Base-by-base conservation (phyloP, 2,329 filamentous ascomycete genomes). In the Cadophora gregata region DNA sequence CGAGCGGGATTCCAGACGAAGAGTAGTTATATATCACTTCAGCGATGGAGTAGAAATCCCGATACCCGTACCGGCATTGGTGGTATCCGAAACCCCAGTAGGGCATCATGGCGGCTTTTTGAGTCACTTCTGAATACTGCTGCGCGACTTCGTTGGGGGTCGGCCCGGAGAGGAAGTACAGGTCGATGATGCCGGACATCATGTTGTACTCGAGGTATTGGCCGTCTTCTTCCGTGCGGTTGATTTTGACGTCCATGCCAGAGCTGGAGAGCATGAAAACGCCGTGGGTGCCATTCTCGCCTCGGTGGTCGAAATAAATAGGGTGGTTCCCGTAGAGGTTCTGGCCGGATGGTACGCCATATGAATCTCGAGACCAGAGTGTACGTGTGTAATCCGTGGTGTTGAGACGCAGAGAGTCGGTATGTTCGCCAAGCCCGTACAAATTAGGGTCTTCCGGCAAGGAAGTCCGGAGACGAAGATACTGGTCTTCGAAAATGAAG, bases 181-280 rank as follows among this genome's bases (percentile, higher is more conserved):
- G 86, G 77, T 95, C 93, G 1, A 96, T 76, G n/a, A 94, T 84
- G 12, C 93, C 92, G 6, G 92, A 92, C 0, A 95, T 82, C 0
- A 87, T 87, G 76, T 94, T 93, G 80, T 94, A 96, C 78, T 94
- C 90, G 5, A 96, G 84, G 65, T 89, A 93, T 75, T 94, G 72
- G 51, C 71, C 62, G 21, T 83, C 81, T 27, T 82, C 77, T 4
- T 81, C 78, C 1, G 85, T 86, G 69, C 87, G 85, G 75, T 93
- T 85, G 76, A 94, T 88, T 72, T 89, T 89, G 75, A 94, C 83
- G 67, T 94, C 90, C 88, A 93, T 93, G 33, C 87, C 90, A 72
- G 92, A 90, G 14, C 88, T 89, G 77, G 92, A 93, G 70, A 91
- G 79, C 29, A 93, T 80, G 75, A 92, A 90, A 2, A 92, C 90